phyloP scores from a whole-genome alignment of 108 stramenopile species.

The Skeletonema grethae region DNA sequence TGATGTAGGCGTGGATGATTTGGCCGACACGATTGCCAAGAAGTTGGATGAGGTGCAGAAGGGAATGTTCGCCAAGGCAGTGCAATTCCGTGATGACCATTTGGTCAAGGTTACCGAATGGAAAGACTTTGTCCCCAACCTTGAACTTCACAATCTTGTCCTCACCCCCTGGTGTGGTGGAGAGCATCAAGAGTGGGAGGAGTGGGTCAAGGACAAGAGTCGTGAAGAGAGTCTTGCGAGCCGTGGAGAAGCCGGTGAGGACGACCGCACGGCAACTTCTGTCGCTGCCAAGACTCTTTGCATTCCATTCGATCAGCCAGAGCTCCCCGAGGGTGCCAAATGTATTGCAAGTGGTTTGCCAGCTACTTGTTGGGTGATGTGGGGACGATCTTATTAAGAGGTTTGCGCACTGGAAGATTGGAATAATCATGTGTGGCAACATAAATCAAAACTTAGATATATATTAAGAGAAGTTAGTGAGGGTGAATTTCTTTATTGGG shows the following conservation, averaged over 20 bases:
- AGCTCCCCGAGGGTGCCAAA: constrained; percentile 92
- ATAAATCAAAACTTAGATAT: background rate
- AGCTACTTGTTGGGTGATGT: constrained; percentile 98
- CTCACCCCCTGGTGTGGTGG: constrained; percentile 97
- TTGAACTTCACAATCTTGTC: constrained; percentile 94
- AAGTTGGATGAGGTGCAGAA: constrained; percentile 91
- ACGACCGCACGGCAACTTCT: constrained; percentile 89
- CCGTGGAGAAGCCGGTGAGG: constrained; percentile 79
- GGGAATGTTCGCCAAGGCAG: constrained; percentile 91
- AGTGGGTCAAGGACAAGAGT: constrained; percentile 97
- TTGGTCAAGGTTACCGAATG: constrained; percentile 93
- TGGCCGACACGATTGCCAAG: constrained; percentile 53
- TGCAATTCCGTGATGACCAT: constrained; percentile 88
- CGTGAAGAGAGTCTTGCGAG: constrained; percentile 83
- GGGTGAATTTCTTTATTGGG: background rate
- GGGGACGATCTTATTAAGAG: constrained; percentile 96
- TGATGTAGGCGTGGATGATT: constrained; percentile 72
- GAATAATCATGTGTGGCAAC: background rate
- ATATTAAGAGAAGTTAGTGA: background rate
- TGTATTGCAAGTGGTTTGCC: constrained; percentile 97
- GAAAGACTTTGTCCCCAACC: constrained; percentile 98
- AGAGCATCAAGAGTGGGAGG: constrained; percentile 94
- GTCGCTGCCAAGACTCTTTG: constrained; percentile 99
- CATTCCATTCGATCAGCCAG: constrained; percentile 97
- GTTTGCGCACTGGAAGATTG: background rate